Evolutionary conservation across 805 yeast species (phyloP), one percentile per base, ranked within the genome.

Genomic region (Cyberlindnera mississippiensis): DNA sequence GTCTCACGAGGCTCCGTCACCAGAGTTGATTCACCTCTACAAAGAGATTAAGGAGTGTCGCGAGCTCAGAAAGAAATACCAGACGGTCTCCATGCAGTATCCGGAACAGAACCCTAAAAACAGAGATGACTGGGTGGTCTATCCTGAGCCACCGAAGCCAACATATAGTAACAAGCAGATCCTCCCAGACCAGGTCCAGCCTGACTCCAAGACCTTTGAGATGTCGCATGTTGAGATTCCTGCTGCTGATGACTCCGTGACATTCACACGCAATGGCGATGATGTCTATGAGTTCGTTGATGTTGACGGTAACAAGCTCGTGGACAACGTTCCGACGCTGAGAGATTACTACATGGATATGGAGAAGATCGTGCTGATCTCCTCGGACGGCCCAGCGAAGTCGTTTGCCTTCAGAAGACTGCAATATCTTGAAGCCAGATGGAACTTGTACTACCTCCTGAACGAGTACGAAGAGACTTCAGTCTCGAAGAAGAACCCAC

Each of bases 351-450:
- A 87, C 63, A 64, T 77, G 50, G 99, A 91, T 62, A 65, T 89
- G 55, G 93, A 85, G 40, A 76, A 71, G 43, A 76, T 93, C 50
- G 74, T 78, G n/a, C 64, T 73, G 11, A 73, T 87, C 36, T 82
- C 96, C 7, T 81, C 93, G 4, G 96, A 90, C 64, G 99, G 99
- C 0, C 99, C 99, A 5, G 79, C 95, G 13, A 93, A 93, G 64
- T 85, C 96, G 13, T 93, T 93, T 72, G 96, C 99, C 0, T 93
- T 88, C 65, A 81, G 91, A 61, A 76, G 99, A 56, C 69, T 93
- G 53, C 95, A 91, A 66, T 95, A 88, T 59, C 71, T 93, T 41
- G 99, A 93, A 62, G 96, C 98, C 20, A 87, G 90, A 60, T 93
- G 98, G 98, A 88, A 90, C 62, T 65, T 93, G 65, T 93, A 91